phyloP scores from a whole-genome alignment of 148 eudicot species.

The Vaccinium myrtillus region DNA sequence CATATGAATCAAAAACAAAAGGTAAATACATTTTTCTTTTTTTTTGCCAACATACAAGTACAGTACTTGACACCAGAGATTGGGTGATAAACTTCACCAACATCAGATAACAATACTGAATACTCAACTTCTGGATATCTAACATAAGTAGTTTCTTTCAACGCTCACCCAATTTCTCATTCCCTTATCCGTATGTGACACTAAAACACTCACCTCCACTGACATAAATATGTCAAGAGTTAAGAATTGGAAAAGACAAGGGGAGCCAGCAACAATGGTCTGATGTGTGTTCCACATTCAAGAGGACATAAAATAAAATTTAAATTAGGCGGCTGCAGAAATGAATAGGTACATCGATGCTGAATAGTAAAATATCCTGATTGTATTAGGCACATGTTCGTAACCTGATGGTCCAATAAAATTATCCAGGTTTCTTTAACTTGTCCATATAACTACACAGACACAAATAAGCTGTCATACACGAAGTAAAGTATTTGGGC shows the following conservation, averaged over 20 bases:
- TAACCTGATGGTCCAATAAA: not conserved
- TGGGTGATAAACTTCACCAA: not conserved
- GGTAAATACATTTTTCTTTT: not conserved
- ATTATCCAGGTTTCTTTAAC: not conserved
- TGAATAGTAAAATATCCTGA: not conserved
- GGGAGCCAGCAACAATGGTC: not conserved
- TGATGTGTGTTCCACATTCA: not conserved
- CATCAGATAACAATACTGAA: not conserved
- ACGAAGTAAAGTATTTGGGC: not conserved
- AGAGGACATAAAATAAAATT: not conserved
- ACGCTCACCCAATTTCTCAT: not conserved
- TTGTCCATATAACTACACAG: not conserved
- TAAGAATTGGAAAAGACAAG: not conserved
- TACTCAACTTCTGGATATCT: not conserved
- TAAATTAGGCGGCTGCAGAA: not conserved
- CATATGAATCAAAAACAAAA: not conserved
- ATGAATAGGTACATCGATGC: not conserved
- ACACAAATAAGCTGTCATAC: not conserved
- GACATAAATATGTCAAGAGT: no score
- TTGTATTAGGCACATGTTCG: not conserved
- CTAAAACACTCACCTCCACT: not conserved
- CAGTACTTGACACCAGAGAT: not conserved
- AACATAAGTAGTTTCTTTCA: not conserved
- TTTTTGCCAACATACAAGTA: not conserved
- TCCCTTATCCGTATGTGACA: not conserved